Evolutionary conservation across 2,329 filamentous ascomycete species (phyloP).

Genomic region (Emergomyces pasteurianus): DNA sequence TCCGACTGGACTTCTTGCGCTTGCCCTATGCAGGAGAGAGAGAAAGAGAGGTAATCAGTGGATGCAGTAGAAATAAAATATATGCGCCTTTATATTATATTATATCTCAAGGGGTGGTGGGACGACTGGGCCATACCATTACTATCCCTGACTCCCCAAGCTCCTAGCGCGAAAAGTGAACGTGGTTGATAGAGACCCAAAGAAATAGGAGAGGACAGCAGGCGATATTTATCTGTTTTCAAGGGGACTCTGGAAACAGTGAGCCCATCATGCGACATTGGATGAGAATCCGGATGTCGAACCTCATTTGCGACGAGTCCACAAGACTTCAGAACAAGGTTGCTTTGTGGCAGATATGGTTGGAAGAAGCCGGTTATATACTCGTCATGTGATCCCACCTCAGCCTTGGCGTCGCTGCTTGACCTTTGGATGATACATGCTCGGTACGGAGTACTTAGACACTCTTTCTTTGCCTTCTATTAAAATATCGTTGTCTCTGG

Average conservation of each 20-base stretch:
- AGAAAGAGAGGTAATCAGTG: neutral
- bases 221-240: neutral
- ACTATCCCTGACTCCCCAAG: neutral
- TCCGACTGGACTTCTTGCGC: slow-evolving; percentile 74
- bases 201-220: neutral
- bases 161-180: neutral
- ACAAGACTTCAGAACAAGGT: neutral
- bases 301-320: neutral
- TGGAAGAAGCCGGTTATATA: neutral
- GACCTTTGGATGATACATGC: too few species aligned
- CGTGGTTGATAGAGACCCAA: neutral
- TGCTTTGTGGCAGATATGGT: neutral
- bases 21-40: slow-evolving; percentile 53
- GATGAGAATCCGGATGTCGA: neutral
- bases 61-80: neutral
- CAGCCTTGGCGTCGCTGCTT: neutral
- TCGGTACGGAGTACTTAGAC: neutral
- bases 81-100: neutral
- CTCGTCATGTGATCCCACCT: neutral
- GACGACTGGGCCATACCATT: neutral
- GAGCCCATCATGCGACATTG: neutral
- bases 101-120: neutral
- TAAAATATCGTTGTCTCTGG: neutral
- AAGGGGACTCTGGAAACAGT: neutral
- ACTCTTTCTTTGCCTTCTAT: neutral